A percentile compares a stretch with the other conserved stretches of the same genome.
These are phyloP conservation scores for Phytophthora pistaciae DNA, from an alignment of 352 stramenopile species.

Conservation along the genomic window DNA sequence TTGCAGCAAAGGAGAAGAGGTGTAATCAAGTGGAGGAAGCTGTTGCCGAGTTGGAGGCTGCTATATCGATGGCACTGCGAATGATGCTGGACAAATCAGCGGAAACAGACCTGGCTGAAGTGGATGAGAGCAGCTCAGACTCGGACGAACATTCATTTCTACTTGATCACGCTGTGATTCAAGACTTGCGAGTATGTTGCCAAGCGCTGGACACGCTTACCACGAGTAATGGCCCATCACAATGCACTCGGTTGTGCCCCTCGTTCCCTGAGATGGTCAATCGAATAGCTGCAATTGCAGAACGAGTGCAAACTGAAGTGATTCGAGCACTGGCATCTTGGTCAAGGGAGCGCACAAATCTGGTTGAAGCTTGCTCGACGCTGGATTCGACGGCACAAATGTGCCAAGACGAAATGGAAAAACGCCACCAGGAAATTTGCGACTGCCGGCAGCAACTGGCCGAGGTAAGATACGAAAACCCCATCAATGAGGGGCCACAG, in stretches of 20 bases:
- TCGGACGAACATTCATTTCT: slow-evolving; percentile 12
- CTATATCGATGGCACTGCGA: slow-evolving; percentile 19
- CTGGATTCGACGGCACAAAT: slow-evolving; percentile 41
- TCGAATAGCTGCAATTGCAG: slow-evolving; percentile 19
- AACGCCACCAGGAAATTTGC: slow-evolving; percentile 38
- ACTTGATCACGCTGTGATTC: slow-evolving; percentile 21
- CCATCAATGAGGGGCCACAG: background rate
- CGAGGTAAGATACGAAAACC: slow-evolving; percentile 24
- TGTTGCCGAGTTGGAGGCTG: slow-evolving; percentile 49
- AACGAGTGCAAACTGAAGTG: slow-evolving; percentile 19
- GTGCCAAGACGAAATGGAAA: slow-evolving; percentile 50
- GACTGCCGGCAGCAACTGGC: slow-evolving; percentile 32
- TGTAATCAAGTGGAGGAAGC: slow-evolving; percentile 36
- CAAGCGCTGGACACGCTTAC: slow-evolving; percentile 25
- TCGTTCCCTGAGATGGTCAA: slow-evolving; percentile 21
- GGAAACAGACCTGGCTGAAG: background rate
- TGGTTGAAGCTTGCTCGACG: slow-evolving; percentile 36
- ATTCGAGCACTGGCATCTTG: slow-evolving; percentile 40
- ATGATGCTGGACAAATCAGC: slow-evolving; percentile 15
- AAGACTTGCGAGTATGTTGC: slow-evolving; percentile 32
- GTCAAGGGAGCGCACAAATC: slow-evolving; percentile 44
- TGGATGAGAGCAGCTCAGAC: background rate
- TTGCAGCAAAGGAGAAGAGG: slow-evolving; percentile 20
- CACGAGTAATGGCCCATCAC: background rate
- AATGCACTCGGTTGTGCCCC: slow-evolving; percentile 16